These are phyloP conservation scores for Trichosporon asahii DNA, from an alignment of 1,284 basidiomycete genomes.

Conservation along the genomic window DNA sequence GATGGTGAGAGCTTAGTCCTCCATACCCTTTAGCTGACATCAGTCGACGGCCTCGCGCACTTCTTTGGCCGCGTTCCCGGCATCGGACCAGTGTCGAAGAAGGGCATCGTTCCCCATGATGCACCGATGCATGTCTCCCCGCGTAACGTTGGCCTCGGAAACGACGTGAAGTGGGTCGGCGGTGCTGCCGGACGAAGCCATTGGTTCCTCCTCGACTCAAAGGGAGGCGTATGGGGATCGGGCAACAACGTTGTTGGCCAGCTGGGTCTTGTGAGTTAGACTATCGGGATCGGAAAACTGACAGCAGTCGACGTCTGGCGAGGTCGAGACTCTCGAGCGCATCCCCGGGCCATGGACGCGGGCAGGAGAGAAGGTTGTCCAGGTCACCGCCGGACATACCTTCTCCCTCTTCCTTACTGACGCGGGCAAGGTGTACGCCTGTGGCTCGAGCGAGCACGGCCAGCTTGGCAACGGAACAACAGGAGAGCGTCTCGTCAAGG, in stretches of 20 bases:
- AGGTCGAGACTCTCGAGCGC: constrained; percentile 30
- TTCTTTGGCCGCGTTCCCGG: constrained; percentile 77
- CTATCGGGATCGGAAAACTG: neutral
- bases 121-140: constrained; percentile 64
- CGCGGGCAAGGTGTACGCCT: constrained; percentile 79
- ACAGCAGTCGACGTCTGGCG: constrained; percentile 23
- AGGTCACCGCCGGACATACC: constrained; percentile 68
- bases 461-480: constrained; percentile 80
- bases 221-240: constrained; percentile 76
- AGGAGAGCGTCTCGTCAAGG: constrained; percentile 72
- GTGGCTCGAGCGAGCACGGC: constrained; percentile 88
- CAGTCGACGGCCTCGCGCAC: constrained; percentile 70
- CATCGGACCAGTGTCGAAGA: constrained; percentile 59
- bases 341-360: constrained; percentile 44
- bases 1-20: constrained; percentile 53
- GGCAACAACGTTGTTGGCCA: constrained; percentile 82
- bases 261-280: constrained; percentile 44
- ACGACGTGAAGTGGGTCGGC: constrained; percentile 66
- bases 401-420: constrained; percentile 80
- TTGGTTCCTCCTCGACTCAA: constrained; percentile 74
- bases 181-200: constrained; percentile 81
- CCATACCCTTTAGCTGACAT: constrained; percentile 8
- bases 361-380: constrained; percentile 38
- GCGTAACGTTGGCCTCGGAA: constrained; percentile 60
- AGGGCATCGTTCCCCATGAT: constrained; percentile 61